phyloP scores from a whole-genome alignment of 768 basidiomycete genomes.

The Hortiboletus campestris region DNA sequence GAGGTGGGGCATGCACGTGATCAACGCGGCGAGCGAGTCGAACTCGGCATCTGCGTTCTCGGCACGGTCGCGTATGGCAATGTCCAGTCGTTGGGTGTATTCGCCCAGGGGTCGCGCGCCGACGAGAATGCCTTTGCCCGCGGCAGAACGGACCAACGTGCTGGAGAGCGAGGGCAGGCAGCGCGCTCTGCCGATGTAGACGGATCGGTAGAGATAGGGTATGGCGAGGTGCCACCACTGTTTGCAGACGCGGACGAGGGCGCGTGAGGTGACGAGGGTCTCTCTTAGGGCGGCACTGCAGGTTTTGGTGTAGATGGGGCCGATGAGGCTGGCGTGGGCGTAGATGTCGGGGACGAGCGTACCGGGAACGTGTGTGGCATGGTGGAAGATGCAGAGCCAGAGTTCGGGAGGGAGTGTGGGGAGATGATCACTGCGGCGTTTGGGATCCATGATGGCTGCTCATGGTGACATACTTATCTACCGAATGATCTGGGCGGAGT shows the following conservation, averaged over 20 bases:
- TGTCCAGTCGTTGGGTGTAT: constrained; percentile 25
- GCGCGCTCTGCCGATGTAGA: constrained; percentile 20
- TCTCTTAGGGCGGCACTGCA: constrained; percentile 8
- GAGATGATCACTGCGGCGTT: neutral
- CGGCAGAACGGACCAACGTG: constrained; percentile 10
- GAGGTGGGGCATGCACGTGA: constrained; percentile 19
- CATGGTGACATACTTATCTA: no score
- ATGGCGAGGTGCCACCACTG: constrained; percentile 28
- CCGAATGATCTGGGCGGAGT: no score
- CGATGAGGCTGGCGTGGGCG: constrained; percentile 7
- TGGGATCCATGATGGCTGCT: no score
- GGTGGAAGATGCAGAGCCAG: constrained; percentile 24
- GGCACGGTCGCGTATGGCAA: constrained; percentile 20
- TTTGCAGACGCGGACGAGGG: constrained; percentile 30
- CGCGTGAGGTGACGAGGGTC: constrained; percentile 25
- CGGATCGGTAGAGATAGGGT: constrained; percentile 23
- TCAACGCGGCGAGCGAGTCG: constrained; percentile 6
- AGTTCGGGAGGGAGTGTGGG: constrained; percentile 21
- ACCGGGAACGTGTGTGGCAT: constrained; percentile 19
- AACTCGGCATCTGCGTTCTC: neutral
- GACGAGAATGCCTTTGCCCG: constrained; percentile 9
- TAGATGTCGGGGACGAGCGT: constrained; percentile 26
- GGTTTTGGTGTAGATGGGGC: constrained; percentile 1
- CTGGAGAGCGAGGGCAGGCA: constrained; percentile 19
- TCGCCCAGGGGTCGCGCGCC: constrained; percentile 18